Percentiles rank a stretch among this genome's conserved stretches.
These are phyloP conservation scores for Metroxylon sagu DNA, from an alignment of 176 grass and related monocot genomes.

Conservation along the genomic window DNA sequence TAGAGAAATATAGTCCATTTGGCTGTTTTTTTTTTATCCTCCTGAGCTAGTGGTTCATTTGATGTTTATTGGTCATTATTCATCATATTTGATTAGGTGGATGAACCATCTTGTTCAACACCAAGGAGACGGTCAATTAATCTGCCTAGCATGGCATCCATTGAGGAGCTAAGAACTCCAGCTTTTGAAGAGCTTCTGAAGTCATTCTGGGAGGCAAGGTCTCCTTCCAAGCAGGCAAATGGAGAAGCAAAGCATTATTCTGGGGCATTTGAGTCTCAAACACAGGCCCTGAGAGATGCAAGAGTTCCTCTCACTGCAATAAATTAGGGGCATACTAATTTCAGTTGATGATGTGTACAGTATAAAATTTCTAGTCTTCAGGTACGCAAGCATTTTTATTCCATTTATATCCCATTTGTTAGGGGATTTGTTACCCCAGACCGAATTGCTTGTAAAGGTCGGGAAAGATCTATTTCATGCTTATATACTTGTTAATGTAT, in stretches of 20 bases:
- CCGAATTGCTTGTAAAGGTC: slow-evolving; percentile 26
- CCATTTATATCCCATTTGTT: slow-evolving; percentile 33
- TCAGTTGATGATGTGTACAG: slow-evolving; percentile 37
- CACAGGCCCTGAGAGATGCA: slow-evolving; percentile 26
- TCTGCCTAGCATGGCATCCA: slow-evolving; percentile 55
- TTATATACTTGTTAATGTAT: slow-evolving; percentile 19
- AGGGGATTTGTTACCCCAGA: slow-evolving; percentile 10
- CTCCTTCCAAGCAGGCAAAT: slow-evolving; percentile 52
- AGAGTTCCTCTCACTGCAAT: slow-evolving; percentile 48
- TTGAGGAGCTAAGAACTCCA: slow-evolving; percentile 76
- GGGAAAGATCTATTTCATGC: slow-evolving; percentile 4
- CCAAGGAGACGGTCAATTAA: slow-evolving; percentile 65
- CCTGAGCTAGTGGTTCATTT: too few relatives aligned
- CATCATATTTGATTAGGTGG: slow-evolving; percentile 39
- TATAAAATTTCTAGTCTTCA: slow-evolving; percentile 16
- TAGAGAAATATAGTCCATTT: neutral
- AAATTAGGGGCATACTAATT: too few relatives aligned
- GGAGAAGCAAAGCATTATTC: slow-evolving; percentile 46
- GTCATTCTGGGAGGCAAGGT: slow-evolving; percentile 47
- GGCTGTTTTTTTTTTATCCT: too few relatives aligned
- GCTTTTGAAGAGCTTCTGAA: slow-evolving; percentile 72
- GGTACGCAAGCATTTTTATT: neutral
- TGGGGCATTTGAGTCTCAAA: slow-evolving; percentile 29
- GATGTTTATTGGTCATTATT: neutral
- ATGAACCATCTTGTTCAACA: slow-evolving; percentile 78